phyloP scores from a whole-genome alignment of 352 stramenopile genomes.

The Phytopythium litorale region DNA sequence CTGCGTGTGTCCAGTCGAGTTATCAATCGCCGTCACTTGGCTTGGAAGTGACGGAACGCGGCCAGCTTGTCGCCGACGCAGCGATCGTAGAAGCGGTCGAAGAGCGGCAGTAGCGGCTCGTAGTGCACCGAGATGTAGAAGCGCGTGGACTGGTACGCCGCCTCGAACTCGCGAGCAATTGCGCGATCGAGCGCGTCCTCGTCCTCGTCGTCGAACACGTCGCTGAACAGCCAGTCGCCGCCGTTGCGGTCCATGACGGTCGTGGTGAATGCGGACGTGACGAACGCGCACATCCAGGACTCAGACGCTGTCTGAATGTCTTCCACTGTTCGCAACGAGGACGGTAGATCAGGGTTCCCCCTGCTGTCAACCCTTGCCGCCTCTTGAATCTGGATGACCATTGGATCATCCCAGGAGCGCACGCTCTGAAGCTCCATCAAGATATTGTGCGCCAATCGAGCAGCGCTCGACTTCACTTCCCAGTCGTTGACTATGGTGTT shows the following conservation, averaged over 20 bases:
- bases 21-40: background rate
- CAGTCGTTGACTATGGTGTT: too few relatives aligned
- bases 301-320: too few relatives aligned
- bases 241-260: slow-evolving; percentile 3
- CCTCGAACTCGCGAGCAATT: background rate
- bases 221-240: slow-evolving; percentile 5
- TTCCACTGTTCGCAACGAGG: too few relatives aligned
- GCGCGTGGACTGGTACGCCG: background rate
- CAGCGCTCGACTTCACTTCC: too few relatives aligned
- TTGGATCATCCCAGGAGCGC: too few relatives aligned
- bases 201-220: background rate
- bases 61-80: background rate
- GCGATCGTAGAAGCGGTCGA: background rate
- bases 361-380: too few relatives aligned
- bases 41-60: background rate
- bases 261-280: background rate
- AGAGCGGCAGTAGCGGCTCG: background rate
- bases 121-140: background rate
- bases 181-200: background rate
- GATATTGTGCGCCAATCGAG: too few relatives aligned
- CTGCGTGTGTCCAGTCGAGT: too few relatives aligned
- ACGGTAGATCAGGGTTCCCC: too few relatives aligned
- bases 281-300: too few relatives aligned
- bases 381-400: too few relatives aligned
- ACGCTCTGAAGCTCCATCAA: too few relatives aligned